These are phyloP conservation scores for Fusarium redolens DNA, from an alignment of 2,329 filamentous ascomycete genomes.

Conservation along the genomic window DNA sequence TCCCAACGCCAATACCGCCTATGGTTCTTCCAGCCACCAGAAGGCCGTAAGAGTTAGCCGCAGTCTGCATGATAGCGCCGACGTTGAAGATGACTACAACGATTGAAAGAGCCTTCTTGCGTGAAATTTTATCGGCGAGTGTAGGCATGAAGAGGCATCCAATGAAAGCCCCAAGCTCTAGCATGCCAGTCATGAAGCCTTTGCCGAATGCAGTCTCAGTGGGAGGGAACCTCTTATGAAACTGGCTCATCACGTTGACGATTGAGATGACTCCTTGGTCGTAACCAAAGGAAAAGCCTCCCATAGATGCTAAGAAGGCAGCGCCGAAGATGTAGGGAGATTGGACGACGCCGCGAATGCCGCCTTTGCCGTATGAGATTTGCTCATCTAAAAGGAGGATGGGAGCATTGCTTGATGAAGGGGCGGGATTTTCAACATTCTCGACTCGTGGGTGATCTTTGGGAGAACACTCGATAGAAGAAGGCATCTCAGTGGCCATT, in stretches of 20 bases:
- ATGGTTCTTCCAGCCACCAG: conserved; percentile 42
- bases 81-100: conserved; percentile 42
- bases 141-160: conserved; percentile 44
- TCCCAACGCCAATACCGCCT: conserved; percentile 59
- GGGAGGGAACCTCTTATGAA: conserved; percentile 48
- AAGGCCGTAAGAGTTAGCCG: conserved; percentile 28
- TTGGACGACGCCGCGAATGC: not conserved
- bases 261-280: conserved; percentile 54
- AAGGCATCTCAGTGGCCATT: not conserved
- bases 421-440: not conserved
- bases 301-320: conserved; percentile 5
- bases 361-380: not conserved
- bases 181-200: conserved; percentile 54
- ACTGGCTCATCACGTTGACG: conserved; percentile 59
- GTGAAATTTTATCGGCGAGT: conserved; percentile 39
- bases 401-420: not conserved
- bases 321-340: conserved; percentile 4
- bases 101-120: conserved; percentile 42
- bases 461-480: not conserved
- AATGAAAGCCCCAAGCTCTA: conserved; percentile 64
- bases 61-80: conserved; percentile 43
- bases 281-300: conserved; percentile 7
- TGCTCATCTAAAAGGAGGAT: not conserved
- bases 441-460: not conserved
- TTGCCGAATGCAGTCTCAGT: conserved; percentile 53